Evolutionary conservation across 495 filamentous ascomycete genomes (phyloP).

Genomic region (Penicillium robsamsonii): DNA sequence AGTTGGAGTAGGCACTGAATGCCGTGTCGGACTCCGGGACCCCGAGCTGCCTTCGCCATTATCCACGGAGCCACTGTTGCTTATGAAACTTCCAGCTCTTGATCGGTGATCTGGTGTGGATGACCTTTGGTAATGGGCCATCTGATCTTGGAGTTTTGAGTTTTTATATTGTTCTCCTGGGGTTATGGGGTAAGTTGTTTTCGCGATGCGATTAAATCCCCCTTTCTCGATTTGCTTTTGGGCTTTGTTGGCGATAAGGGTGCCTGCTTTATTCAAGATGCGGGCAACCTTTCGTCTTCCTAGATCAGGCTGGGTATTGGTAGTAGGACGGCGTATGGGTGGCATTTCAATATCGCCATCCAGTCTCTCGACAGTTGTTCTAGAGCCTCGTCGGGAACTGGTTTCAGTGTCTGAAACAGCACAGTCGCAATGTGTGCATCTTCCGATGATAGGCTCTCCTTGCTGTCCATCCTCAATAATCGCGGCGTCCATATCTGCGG

Average conservation of each 20-base stretch:
- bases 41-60: constrained; percentile 25
- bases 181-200: constrained; percentile 48
- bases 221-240: constrained; percentile 43
- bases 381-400: not conserved
- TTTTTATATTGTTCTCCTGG: constrained; percentile 51
- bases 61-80: constrained; percentile 9
- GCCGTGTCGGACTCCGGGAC: constrained; percentile 5
- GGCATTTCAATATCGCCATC: constrained; percentile 1
- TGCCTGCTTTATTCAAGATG: constrained; percentile 30
- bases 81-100: constrained; percentile 23
- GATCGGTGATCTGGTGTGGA: constrained; percentile 24
- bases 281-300: constrained; percentile 42
- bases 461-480: constrained; percentile 12
- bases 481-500: constrained; percentile 31
- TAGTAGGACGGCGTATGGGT: constrained; percentile 6
- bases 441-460: not conserved
- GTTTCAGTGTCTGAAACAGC: not conserved
- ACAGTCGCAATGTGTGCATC: constrained; percentile 13
- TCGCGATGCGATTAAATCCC: constrained; percentile 42
- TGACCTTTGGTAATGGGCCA: constrained; percentile 34
- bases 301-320: constrained; percentile 21
- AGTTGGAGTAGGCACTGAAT: constrained; percentile 11
- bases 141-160: constrained; percentile 15
- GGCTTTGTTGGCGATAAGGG: constrained; percentile 40
- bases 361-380: not conserved